phyloP scores from a whole-genome alignment of 2,329 filamentous ascomycete genomes.

The Xylariales sp. region DNA sequence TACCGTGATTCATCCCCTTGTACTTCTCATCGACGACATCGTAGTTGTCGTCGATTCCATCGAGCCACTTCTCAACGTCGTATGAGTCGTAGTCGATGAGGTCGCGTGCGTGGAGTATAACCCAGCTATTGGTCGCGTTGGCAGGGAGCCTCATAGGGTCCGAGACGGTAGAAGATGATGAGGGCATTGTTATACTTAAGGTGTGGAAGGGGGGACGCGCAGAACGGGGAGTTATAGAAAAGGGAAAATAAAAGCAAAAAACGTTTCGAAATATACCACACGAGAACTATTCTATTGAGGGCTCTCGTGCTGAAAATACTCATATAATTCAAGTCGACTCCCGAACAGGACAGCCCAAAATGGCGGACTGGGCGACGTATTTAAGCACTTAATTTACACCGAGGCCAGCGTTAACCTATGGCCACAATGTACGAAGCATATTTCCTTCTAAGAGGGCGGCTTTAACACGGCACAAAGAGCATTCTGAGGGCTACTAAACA shows the following conservation, averaged over 20 bases:
- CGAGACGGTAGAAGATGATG: neutral
- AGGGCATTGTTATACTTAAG: conserved; percentile 12
- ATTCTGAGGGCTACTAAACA: conserved; percentile 1
- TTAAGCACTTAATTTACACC: neutral
- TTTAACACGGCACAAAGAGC: neutral
- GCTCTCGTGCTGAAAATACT: neutral
- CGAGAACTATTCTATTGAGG: neutral
- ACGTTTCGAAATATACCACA: neutral
- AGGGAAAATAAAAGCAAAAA: no score
- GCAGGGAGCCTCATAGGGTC: neutral
- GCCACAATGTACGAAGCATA: neutral
- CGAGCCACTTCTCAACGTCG: neutral
- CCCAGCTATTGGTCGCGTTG: conserved; percentile 25
- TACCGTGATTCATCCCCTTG: neutral
- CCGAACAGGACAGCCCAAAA: neutral
- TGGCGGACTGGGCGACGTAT: neutral
- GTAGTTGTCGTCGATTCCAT: neutral
- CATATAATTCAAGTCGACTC: neutral
- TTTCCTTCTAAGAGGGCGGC: neutral
- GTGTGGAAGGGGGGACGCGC: no score
- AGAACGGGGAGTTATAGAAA: neutral
- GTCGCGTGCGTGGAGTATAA: conserved; percentile 19
- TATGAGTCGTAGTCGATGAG: conserved; percentile 14
- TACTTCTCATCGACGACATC: neutral
- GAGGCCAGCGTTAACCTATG: neutral